phyloP scores from a whole-genome alignment of 306 rosid species.

The Medicago ruthenica region DNA sequence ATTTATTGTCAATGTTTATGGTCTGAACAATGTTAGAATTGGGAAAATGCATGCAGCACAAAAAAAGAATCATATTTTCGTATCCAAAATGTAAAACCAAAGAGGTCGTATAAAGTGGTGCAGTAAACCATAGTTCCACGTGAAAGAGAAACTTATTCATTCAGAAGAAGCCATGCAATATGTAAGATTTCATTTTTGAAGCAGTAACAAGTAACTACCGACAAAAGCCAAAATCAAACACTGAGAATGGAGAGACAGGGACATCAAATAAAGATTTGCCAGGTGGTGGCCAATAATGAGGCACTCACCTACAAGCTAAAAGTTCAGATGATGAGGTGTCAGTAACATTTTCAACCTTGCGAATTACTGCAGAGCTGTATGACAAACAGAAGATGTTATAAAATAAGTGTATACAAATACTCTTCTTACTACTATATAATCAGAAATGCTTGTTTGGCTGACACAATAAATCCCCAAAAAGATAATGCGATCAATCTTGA shows the following conservation, averaged over 20 bases:
- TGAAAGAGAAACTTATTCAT: not conserved
- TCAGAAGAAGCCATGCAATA: not conserved
- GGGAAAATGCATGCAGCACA: not conserved
- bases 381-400: slow-evolving; percentile 36
- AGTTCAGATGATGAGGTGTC: slow-evolving; percentile 69
- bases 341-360: slow-evolving; percentile 70
- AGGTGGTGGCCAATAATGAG: not conserved
- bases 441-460: slow-evolving; percentile 8
- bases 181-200: slow-evolving; percentile 7
- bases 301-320: slow-evolving; percentile 76
- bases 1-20: not conserved
- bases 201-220: no score
- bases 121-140: slow-evolving; percentile 3
- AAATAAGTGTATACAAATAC: slow-evolving; percentile 4
- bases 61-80: not conserved
- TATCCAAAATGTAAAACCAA: slow-evolving; percentile 3
- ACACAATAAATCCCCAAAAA: not conserved
- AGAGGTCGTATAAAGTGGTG: not conserved
- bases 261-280: slow-evolving; percentile 3
- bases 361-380: slow-evolving; percentile 78
- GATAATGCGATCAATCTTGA: not conserved
- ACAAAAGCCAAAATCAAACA: slow-evolving; percentile 13
- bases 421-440: slow-evolving; percentile 11
- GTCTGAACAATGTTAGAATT: not conserved
- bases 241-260: slow-evolving; percentile 8